Percentiles rank a stretch among this genome's conserved stretches.
Conservation (phyloP, 1,284 basidiomycete genomes). For the Microbotryum saponariae region DNA sequence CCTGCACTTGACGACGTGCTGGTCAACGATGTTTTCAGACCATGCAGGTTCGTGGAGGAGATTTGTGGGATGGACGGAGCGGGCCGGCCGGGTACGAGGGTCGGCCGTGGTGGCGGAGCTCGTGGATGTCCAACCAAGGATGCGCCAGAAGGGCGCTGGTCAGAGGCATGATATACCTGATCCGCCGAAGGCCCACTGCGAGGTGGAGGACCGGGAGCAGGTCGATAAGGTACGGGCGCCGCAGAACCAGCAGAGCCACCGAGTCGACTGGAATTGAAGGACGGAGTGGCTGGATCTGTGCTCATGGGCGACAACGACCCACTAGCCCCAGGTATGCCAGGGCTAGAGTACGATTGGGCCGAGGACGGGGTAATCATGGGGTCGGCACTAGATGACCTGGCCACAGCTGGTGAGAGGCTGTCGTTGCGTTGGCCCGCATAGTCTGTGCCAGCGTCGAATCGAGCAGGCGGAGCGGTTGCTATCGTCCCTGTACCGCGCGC, state of each 20-base stretch:
- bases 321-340: too few relatives aligned
- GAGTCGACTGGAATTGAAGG: neutral
- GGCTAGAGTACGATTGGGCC: too few relatives aligned
- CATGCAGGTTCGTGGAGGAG: constrained; percentile 1
- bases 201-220: neutral
- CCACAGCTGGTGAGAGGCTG: neutral
- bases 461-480: constrained; percentile 5
- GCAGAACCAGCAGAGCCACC: too few relatives aligned
- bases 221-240: neutral
- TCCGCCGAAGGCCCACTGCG: neutral
- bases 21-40: constrained; percentile 31
- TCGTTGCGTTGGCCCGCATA: constrained; percentile 53
- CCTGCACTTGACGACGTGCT: constrained; percentile 9
- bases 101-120: constrained; percentile 1
- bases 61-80: constrained; percentile 17
- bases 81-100: constrained; percentile 18
- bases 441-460: constrained; percentile 79
- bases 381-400: neutral
- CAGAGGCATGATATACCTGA: neutral
- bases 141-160: neutral
- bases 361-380: neutral
- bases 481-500: neutral
- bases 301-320: neutral
- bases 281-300: neutral
- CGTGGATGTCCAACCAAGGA: neutral